Evolutionary conservation across 768 basidiomycete species (phyloP), one percentile per base, ranked within the genome.

Genomic region (Auriscalpium orientale): DNA sequence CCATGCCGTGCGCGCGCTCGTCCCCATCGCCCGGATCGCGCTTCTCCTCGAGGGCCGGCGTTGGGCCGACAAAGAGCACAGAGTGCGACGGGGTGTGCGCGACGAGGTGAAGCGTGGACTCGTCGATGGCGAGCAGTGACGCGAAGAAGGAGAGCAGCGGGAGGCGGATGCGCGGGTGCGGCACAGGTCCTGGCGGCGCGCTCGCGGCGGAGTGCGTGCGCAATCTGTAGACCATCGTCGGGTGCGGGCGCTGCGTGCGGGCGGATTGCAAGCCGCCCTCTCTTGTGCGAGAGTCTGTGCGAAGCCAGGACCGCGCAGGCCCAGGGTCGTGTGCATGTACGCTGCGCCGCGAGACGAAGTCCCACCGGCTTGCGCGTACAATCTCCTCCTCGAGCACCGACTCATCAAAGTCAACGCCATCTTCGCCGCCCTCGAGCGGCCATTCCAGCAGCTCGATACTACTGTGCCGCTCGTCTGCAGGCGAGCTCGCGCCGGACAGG

Each of bases 91-190:
- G 59, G 7, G 71, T 59, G 20, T 69, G 67, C 7, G 69, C 66
- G 40, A 76, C 64, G 22, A 75, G 70, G 46, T 71, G 70, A 5
- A 72, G 52, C 2, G 71, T 74, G 8, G 71, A 66, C 20, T 73
- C 71, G 56, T 76, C 75, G 28, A 74, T 54, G 22, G 67, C 60
- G 38, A 76, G 64, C n/a, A 74, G 52, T 9, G 68, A 67, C 8
- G 71, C 49, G 52, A 75, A 66, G 58, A 73, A 69, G 0, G 73
- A 72, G 4, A 76, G 62, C 10, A 76, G 58, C 10, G 74, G 73
- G 15, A 75, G 62, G 36, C 65, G 69, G 35, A 71, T 65, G 37
- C 65, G 68, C 13, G 69, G 67, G 46, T 72, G 68, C 1, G 68
- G 68, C 33, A 46, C 44, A 5, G 52, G 20, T 5, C 46, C 20